phyloP scores from a whole-genome alignment of 1,284 basidiomycete species.

The Puccinia coronata region DNA sequence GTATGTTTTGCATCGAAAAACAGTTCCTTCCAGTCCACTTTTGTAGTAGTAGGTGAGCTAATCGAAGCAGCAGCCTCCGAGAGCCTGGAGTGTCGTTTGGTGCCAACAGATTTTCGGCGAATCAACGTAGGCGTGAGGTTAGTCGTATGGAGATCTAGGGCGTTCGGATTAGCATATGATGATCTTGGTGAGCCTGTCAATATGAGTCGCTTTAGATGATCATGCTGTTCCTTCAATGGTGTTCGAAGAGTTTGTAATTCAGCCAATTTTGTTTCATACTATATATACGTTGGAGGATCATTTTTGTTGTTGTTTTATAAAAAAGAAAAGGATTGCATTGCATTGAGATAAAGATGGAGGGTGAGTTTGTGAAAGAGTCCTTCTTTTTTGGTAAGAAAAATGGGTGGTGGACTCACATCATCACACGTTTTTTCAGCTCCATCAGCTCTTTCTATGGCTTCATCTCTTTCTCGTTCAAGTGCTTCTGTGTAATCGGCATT shows the following conservation, averaged over 20 bases:
- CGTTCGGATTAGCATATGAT: slow-evolving; percentile 27
- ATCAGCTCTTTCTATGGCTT: slow-evolving; percentile 41
- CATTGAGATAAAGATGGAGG: background rate
- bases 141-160: slow-evolving; percentile 4
- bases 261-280: slow-evolving; percentile 47
- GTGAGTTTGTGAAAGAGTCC: background rate
- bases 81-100: slow-evolving; percentile 22
- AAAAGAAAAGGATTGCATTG: slow-evolving; percentile 6
- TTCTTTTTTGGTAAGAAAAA: background rate
- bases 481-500: slow-evolving; percentile 49
- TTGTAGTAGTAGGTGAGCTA: background rate
- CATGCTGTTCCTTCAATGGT: slow-evolving; percentile 43
- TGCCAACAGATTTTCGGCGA: slow-evolving; percentile 4
- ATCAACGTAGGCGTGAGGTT: background rate
- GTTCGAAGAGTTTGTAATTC: slow-evolving; percentile 45
- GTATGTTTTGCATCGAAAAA: slow-evolving; percentile 20
- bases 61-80: slow-evolving; percentile 18
- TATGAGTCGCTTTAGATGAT: slow-evolving; percentile 41
- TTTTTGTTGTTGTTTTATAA: background rate
- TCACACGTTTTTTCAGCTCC: slow-evolving; percentile 31
- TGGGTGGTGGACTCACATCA: slow-evolving; percentile 31
- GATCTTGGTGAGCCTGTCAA: slow-evolving; percentile 33
- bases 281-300: too few species aligned
- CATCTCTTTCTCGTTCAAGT: slow-evolving; percentile 42
- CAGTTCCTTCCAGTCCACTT: slow-evolving; percentile 45